Evolutionary conservation across 73 alveolate genomes (phyloP).

Genomic region (Blepharisma stoltei): DNA sequence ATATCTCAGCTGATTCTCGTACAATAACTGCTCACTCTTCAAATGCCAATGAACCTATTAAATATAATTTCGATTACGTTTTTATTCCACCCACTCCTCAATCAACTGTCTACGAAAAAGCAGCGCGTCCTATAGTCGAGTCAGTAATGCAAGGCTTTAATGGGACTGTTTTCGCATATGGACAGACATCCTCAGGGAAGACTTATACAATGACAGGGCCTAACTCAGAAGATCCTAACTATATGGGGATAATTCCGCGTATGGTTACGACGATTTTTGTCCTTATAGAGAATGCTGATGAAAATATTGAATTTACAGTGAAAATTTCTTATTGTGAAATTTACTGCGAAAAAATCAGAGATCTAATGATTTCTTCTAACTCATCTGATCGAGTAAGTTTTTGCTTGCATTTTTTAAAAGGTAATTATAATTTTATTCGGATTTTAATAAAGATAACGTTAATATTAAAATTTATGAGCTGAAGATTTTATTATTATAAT

Average conservation of each 20-base stretch:
- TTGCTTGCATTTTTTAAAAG: no score
- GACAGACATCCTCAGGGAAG: slow-evolving; percentile 97
- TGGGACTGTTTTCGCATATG: slow-evolving; percentile 95
- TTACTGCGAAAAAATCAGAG: slow-evolving; percentile 83
- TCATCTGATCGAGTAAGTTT: no score
- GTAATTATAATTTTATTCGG: no score
- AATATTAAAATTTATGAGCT: slow-evolving; percentile 83
- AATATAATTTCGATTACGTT: neutral
- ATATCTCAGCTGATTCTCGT: neutral
- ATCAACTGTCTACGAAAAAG: slow-evolving; percentile 59
- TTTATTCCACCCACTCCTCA: neutral
- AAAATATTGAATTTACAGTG: slow-evolving; percentile 67
- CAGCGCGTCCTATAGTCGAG: slow-evolving; percentile 83
- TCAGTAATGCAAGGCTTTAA: slow-evolving; percentile 91
- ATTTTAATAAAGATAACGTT: slow-evolving; percentile 80
- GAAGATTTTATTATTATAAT: slow-evolving; percentile 87
- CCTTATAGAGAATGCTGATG: slow-evolving; percentile 53
- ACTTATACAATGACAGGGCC: slow-evolving; percentile 94
- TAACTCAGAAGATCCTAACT: slow-evolving; percentile 46
- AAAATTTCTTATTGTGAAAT: slow-evolving; percentile 87
- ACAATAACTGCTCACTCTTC: neutral
- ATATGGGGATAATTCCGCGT: slow-evolving; percentile 79
- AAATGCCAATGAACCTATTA: neutral
- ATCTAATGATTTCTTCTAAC: slow-evolving; percentile 75
- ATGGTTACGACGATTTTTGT: slow-evolving; percentile 77